Base-by-base conservation (phyloP, 352 stramenopile species). In the Peronospora belbahrii region DNA sequence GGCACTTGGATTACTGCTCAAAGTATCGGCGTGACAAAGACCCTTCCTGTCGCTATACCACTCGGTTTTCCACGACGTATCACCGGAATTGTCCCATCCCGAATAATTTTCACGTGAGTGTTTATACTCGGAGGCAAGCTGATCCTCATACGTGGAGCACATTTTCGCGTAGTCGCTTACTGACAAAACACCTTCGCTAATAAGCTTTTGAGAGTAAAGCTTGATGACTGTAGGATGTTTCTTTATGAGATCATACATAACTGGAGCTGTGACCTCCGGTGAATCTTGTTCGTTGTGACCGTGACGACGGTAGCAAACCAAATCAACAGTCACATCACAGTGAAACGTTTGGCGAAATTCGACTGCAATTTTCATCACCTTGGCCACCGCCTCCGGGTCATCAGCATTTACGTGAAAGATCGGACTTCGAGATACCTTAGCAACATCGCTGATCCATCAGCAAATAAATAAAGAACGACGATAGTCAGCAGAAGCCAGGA, bases 211-310 rank as follows among this genome's bases (percentile, higher is more conserved):
- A 14, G 64, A 51, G 48, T 90, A 95, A 15, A 88, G 37, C 13
- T 84, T 83, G 39, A 89, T 68, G 6, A 94, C 70, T 11, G 78
- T 85, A 25, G 77, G 78, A 46, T 91, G 74, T 42, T 90, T 77
- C 57, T 92, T 88, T 52, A 96, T 95, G 32, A 85, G 78, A 32
- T 91, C 59, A 61, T 96, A 95, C 85, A 95, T 95, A 30, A 94
- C 62, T 0, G 86, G 86, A 34, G 81, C 72, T 20, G 87, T 96
- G 47, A 96, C 86, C 43, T 87, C 67, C 6, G 87, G 87, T 22
- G 81, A 88, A 42, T 96, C 87, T 67, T 88, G 67, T 68, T 99
- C 97, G 60, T 99, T 99, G 78, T 99, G 97, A 8, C 97, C 97
- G 62, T 98, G 93, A 24, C 95, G 82, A 44, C 97, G 92, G 66